Conservation (phyloP, 225 moss, liverwort and hornwort species). For the Pleurozium schreberi region DNA sequence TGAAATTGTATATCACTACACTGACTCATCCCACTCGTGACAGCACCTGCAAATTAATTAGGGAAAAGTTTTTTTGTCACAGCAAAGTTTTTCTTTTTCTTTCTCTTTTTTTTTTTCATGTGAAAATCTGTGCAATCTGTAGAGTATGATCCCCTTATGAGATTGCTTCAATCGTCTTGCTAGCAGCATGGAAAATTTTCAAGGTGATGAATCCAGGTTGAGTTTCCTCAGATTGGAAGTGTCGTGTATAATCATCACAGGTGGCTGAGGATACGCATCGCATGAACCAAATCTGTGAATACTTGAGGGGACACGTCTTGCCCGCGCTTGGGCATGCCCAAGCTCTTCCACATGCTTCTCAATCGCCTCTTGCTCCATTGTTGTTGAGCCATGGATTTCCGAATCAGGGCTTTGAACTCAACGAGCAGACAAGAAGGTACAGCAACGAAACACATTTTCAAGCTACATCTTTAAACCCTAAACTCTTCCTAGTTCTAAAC, state of each 20-base stretch:
- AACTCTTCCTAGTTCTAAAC: not conserved
- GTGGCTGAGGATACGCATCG: not conserved
- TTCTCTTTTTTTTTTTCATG: not conserved
- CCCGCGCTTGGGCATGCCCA: not conserved
- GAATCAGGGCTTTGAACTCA: not conserved
- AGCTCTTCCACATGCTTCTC: not conserved
- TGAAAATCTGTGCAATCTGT: not conserved
- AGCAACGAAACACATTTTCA: not conserved
- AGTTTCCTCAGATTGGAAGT: not conserved
- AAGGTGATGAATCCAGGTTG: not conserved
- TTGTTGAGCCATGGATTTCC: not conserved
- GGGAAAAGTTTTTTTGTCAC: not conserved
- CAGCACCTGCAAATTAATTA: not conserved
- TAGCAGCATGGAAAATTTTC: not conserved
- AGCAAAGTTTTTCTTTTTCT: not conserved
- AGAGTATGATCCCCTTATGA: not conserved
- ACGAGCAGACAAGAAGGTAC: constrained; percentile 9
- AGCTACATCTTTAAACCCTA: not conserved
- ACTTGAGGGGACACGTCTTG: constrained; percentile 1
- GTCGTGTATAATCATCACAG: not conserved
- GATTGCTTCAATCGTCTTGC: not conserved
- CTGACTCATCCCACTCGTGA: not conserved
- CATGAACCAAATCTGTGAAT: not conserved
- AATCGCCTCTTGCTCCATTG: not conserved
- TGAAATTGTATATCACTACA: not conserved